These are phyloP conservation scores for Talaromyces sp. DNA, from an alignment of 2,329 filamentous ascomycete species.

Conservation along the genomic window DNA sequence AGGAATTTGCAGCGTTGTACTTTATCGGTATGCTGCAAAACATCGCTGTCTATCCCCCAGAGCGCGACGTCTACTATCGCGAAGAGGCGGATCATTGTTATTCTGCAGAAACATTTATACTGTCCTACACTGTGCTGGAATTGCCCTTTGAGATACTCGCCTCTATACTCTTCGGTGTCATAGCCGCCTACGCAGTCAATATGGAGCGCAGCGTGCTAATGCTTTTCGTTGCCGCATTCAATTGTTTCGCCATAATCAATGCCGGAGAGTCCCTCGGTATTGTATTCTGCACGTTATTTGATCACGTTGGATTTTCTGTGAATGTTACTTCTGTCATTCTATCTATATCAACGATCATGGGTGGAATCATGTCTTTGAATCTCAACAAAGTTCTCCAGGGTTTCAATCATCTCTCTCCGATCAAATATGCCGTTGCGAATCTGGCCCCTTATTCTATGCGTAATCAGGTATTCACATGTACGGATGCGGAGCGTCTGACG, in stretches of 20 bases:
- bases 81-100: slow-evolving; percentile 74
- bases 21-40: slow-evolving; percentile 67
- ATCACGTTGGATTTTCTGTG: slow-evolving; percentile 71
- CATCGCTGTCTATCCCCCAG: slow-evolving; percentile 68
- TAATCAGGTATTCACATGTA: slow-evolving; percentile 62
- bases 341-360: slow-evolving; percentile 67
- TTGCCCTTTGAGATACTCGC: slow-evolving; percentile 68
- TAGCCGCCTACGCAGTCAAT: slow-evolving; percentile 63
- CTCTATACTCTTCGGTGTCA: slow-evolving; percentile 62
- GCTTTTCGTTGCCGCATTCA: slow-evolving; percentile 66
- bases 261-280: slow-evolving; percentile 75
- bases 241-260: slow-evolving; percentile 68
- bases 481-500: slow-evolving; percentile 56
- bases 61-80: slow-evolving; percentile 72
- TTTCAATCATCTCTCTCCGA: slow-evolving; percentile 68
- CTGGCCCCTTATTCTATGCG: slow-evolving; percentile 64
- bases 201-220: slow-evolving; percentile 61
- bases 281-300: slow-evolving; percentile 74
- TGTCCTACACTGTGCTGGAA: slow-evolving; percentile 67
- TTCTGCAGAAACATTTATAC: slow-evolving; percentile 66
- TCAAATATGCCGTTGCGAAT: slow-evolving; percentile 67
- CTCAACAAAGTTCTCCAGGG: slow-evolving; percentile 64
- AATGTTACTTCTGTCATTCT: slow-evolving; percentile 69
- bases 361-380: slow-evolving; percentile 66
- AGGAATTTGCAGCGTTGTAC: slow-evolving; percentile 61